phyloP scores from a whole-genome alignment of 176 grass and related monocot genomes.

The Avena atlantica region DNA sequence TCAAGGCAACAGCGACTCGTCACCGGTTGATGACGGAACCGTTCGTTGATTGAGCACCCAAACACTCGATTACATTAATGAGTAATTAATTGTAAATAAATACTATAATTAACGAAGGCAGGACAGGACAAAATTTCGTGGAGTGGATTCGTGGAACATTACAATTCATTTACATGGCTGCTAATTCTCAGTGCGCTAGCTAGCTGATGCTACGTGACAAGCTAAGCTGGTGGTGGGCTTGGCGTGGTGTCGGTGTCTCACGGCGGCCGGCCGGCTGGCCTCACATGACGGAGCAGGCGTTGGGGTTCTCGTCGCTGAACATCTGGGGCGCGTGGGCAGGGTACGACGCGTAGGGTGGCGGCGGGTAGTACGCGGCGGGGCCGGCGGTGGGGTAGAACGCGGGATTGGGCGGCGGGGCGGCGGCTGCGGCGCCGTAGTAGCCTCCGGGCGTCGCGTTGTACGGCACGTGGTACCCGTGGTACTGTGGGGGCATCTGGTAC shows the following conservation, averaged over 20 bases:
- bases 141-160: slow-evolving; percentile 9
- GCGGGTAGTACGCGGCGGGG: slow-evolving; percentile 33
- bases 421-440: slow-evolving; percentile 29
- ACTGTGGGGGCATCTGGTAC: slow-evolving; percentile 60
- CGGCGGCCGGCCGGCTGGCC: not conserved
- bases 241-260: not conserved
- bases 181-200: slow-evolving; percentile 1
- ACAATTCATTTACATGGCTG: slow-evolving; percentile 40
- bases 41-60: not conserved
- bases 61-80: not conserved
- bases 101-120: not conserved
- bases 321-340: slow-evolving; percentile 74
- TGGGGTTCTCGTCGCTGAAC: slow-evolving; percentile 99
- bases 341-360: slow-evolving; percentile 40
- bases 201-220: slow-evolving; percentile 13
- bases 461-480: slow-evolving; percentile 26
- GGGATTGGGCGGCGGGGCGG: slow-evolving; percentile 6
- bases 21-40: not conserved
- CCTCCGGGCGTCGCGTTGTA: not conserved
- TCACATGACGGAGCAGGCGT: slow-evolving; percentile 94
- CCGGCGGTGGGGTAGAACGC: slow-evolving; percentile 57
- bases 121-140: slow-evolving; percentile 48
- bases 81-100: not conserved
- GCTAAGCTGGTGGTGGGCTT: not conserved
- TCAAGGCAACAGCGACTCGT: slow-evolving; percentile 39